Base-by-base conservation (phyloP, 192 early-diverging fungal species). In the Coemansia erecta region DNA sequence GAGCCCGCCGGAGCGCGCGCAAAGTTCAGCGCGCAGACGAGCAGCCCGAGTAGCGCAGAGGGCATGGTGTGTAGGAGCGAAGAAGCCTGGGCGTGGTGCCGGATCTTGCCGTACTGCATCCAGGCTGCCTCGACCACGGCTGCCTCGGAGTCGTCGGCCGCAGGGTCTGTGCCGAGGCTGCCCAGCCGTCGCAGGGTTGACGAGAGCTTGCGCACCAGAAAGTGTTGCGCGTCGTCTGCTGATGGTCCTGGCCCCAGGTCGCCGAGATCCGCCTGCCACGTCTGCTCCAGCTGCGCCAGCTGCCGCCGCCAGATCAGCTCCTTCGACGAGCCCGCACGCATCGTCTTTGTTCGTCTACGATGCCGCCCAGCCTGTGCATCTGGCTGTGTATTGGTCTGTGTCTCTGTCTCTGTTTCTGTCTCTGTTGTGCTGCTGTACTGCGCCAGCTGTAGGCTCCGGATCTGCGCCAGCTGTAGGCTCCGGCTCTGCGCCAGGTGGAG, bases 1-100 rank as follows among this genome's bases (percentile, higher is more conserved):
- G 73, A 53, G n/a, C n/a, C n/a, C 3, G 23, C 33, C 11, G 69
- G 46, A 0, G 51, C 61, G 15, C 48, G 18, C 61, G 63, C 54
- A 53, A 63, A 78, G 15, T 53, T 61, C 28, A 78, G 59, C 47
- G 68, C 75, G 18, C 57, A 57, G 26, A 78, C 50, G 23, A 78
- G 58, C 26, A 78, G 45, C 7, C 54, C 47, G 11, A 60, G 31
- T 0, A 65, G 62, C 0, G 61, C 6, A 13, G 41, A 11, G 2
- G 68, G 75, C 1, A 78, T 55, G 55, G 68, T 65, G 0, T 13
- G 13, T 14, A 72, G 15, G n/a, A 78, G 58, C 13, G 13, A 8
- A 0, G 33, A 11, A 0, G 70, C 56, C 19, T 68, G 41, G 10
- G 59, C 14, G 41, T 54, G 61, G 12, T n/a, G 43, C 10, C 45